phyloP scores from a whole-genome alignment of 345 rosid species.

The Salix udensis region DNA sequence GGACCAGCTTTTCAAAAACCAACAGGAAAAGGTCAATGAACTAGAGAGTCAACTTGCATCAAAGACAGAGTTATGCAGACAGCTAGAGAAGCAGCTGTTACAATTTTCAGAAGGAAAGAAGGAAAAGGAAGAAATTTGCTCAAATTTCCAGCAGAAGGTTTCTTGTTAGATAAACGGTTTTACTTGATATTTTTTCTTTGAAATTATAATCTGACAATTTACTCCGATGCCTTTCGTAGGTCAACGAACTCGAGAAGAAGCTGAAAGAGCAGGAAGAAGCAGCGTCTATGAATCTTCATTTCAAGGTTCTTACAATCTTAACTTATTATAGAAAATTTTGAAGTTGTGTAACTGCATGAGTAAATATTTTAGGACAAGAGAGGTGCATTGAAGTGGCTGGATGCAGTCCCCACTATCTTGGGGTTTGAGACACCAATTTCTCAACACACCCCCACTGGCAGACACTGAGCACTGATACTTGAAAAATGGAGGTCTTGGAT shows the following conservation, averaged over 20 bases:
- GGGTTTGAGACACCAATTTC: too few relatives aligned
- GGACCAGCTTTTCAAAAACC: conserved; percentile 30
- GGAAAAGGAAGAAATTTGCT: conserved; percentile 35
- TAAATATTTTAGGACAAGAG: not conserved
- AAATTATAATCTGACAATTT: not conserved
- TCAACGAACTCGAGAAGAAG: conserved; percentile 19
- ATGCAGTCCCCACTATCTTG: too few relatives aligned
- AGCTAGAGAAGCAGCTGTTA: conserved; percentile 29
- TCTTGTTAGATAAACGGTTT: not conserved
- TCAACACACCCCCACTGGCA: too few relatives aligned
- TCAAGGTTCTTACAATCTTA: not conserved
- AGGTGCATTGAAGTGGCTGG: not conserved
- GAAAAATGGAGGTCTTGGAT: too few relatives aligned
- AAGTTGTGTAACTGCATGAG: not conserved
- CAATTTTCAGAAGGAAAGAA: conserved; percentile 38
- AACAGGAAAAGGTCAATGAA: conserved; percentile 34
- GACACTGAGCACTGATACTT: too few relatives aligned
- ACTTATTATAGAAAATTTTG: not conserved
- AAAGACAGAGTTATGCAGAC: conserved; percentile 23
- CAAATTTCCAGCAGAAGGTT: conserved; percentile 34
- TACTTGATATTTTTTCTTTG: not conserved
- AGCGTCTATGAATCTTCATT: conserved; percentile 11
- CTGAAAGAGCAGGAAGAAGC: conserved; percentile 20
- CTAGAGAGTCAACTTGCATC: conserved; percentile 33
- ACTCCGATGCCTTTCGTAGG: conserved; percentile 6